These are phyloP conservation scores for Exophiala sp. DNA, from an alignment of 2,329 filamentous ascomycete genomes.

Conservation along the genomic window DNA sequence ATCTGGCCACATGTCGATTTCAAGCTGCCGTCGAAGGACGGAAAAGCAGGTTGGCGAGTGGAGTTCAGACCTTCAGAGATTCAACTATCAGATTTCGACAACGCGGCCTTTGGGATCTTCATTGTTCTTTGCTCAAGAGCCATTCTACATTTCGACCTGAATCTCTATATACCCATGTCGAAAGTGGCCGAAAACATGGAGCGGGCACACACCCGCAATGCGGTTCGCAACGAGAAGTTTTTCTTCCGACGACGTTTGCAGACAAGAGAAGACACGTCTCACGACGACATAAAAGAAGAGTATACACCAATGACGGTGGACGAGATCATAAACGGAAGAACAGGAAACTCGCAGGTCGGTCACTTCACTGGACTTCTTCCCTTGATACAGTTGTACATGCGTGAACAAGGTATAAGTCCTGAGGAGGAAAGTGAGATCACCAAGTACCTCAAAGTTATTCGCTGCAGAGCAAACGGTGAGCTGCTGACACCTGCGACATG, in stretches of 20 bases:
- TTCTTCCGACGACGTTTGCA: slow-evolving; percentile 85
- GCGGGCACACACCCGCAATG: slow-evolving; percentile 79
- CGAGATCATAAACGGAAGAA: too few relatives aligned
- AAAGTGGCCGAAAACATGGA: slow-evolving; percentile 95
- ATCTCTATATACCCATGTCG: slow-evolving; percentile 89
- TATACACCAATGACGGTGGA: neutral
- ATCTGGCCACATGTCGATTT: slow-evolving; percentile 99
- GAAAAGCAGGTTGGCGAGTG: slow-evolving; percentile 91
- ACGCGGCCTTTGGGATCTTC: slow-evolving; percentile 93
- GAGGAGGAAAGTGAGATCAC: too few relatives aligned
- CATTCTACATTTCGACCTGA: slow-evolving; percentile 87
- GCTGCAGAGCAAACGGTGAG: slow-evolving; percentile 75
- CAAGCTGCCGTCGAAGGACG: slow-evolving; percentile 83
- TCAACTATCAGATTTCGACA: slow-evolving; percentile 95
- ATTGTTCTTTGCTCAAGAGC: slow-evolving; percentile 90
- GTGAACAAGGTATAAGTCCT: too few relatives aligned
- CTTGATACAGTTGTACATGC: too few relatives aligned
- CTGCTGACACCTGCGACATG: slow-evolving; percentile 87
- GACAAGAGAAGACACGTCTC: slow-evolving; percentile 50
- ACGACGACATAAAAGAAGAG: slow-evolving; percentile 28
- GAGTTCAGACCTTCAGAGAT: slow-evolving; percentile 98
- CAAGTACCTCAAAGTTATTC: slow-evolving; percentile 77
- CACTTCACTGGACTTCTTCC: too few relatives aligned
- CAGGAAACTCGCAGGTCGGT: too few relatives aligned
- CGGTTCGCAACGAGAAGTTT: slow-evolving; percentile 77